A percentile compares a stretch with the other conserved stretches of the same genome.
Evolutionary conservation across 805 yeast genomes (phyloP).

Genomic region (Candida patagonica): DNA sequence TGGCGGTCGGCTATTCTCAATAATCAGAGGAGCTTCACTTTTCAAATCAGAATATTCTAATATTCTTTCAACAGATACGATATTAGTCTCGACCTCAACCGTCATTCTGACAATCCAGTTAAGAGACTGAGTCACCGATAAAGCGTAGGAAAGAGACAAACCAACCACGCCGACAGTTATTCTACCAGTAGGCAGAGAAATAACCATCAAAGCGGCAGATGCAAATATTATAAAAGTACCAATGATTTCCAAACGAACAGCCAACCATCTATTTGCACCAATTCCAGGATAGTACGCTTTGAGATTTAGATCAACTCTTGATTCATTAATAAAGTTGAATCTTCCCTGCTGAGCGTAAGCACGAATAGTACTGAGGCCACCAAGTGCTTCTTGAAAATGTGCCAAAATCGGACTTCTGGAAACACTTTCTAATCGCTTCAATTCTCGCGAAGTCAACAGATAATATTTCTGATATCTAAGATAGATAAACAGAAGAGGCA

Average conservation of each 20-base stretch:
- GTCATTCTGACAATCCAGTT: slow-evolving; percentile 99
- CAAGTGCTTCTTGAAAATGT: slow-evolving; percentile 71
- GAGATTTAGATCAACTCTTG: slow-evolving; percentile 72
- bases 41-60: slow-evolving; percentile 72
- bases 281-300: slow-evolving; percentile 87
- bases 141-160: slow-evolving; percentile 83
- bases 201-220: slow-evolving; percentile 74
- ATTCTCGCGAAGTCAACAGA: slow-evolving; percentile 63
- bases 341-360: slow-evolving; percentile 62
- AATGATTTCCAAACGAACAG: slow-evolving; percentile 83
- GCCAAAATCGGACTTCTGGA: slow-evolving; percentile 75
- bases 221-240: slow-evolving; percentile 84
- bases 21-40: slow-evolving; percentile 75
- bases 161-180: slow-evolving; percentile 91
- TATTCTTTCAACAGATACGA: slow-evolving; percentile 92
- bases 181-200: slow-evolving; percentile 55
- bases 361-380: slow-evolving; percentile 68
- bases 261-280: slow-evolving; percentile 94
- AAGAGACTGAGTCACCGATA: slow-evolving; percentile 85
- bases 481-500: slow-evolving; percentile 60
- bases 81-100: slow-evolving; percentile 94
- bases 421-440: slow-evolving; percentile 64
- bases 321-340: slow-evolving; percentile 47
- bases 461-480: slow-evolving; percentile 64
- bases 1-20: slow-evolving; percentile 60